A percentile compares a stretch with the other conserved stretches of the same genome.
Evolutionary conservation across 495 filamentous ascomycete genomes (phyloP).

Genomic region (Penicillium malachiteum): DNA sequence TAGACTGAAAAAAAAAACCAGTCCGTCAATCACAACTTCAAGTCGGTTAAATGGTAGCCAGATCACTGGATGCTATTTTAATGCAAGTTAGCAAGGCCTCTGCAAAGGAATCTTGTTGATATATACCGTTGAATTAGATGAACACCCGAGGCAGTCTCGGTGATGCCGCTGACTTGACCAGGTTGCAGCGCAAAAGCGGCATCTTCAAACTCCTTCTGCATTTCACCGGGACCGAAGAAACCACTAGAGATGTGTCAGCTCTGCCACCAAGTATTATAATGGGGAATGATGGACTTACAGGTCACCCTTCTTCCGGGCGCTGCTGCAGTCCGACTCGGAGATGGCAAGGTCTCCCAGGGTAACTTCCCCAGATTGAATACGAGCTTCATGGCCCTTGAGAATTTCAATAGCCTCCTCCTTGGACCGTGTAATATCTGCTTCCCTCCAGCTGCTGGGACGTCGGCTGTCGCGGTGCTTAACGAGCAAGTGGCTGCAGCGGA

Average conservation of each 20-base stretch:
- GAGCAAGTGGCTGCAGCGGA: constrained; percentile 84
- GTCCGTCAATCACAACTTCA: not conserved
- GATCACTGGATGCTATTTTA: constrained; percentile 33
- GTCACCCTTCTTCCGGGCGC: constrained; percentile 89
- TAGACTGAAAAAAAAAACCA: not conserved
- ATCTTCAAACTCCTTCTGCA: constrained; percentile 99
- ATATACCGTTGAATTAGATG: constrained; percentile 93
- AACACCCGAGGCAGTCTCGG: constrained; percentile 90
- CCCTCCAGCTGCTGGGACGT: constrained; percentile 86
- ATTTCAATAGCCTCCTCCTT: constrained; percentile 84
- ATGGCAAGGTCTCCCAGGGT: constrained; percentile 77
- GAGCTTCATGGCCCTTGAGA: constrained; percentile 66
- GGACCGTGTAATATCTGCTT: constrained; percentile 79
- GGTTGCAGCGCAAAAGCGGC: constrained; percentile 83
- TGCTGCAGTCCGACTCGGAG: constrained; percentile 92
- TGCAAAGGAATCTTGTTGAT: not conserved
- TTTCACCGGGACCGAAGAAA: constrained; percentile 88
- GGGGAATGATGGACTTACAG: constrained; percentile 52
- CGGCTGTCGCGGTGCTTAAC: constrained; percentile 90
- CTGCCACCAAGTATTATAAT: not conserved
- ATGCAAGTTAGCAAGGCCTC: constrained; percentile 9
- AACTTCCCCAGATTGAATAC: constrained; percentile 66
- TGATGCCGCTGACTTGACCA: constrained; percentile 78
- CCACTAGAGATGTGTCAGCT: constrained; percentile 54
- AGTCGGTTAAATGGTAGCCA: constrained; percentile 5